A percentile compares a stretch with the other conserved stretches of the same genome.
phyloP scores from a whole-genome alignment of 495 filamentous ascomycete genomes.

The Penicillium diatomitis region DNA sequence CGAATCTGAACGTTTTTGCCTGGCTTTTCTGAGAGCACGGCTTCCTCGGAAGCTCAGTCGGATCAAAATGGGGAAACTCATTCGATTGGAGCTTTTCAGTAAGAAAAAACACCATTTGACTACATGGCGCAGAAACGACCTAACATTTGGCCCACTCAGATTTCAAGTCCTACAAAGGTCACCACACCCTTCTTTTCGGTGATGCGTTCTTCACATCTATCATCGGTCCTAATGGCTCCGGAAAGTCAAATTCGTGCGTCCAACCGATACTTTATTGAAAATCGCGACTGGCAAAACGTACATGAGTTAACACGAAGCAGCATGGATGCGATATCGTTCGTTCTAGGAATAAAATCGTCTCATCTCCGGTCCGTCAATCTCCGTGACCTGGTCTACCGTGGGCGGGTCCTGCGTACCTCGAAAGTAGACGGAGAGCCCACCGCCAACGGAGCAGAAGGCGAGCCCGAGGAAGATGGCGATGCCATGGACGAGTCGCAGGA shows the following conservation, averaged over 20 bases:
- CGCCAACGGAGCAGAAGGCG: constrained; percentile 43
- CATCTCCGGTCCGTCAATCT: constrained; percentile 93
- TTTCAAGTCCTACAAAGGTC: constrained; percentile 99
- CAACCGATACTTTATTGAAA: neutral
- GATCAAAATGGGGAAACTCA: constrained; percentile 73
- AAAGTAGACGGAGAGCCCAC: constrained; percentile 76
- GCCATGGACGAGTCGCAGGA: constrained; percentile 35
- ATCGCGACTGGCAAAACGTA: neutral
- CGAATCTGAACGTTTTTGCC: constrained; percentile 2
- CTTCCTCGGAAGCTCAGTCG: constrained; percentile 25
- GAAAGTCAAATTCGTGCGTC: constrained; percentile 98
- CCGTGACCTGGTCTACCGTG: constrained; percentile 90
- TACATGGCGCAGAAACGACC: constrained; percentile 3
- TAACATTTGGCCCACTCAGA: constrained; percentile 45
- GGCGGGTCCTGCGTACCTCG: constrained; percentile 82
- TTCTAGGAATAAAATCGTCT: constrained; percentile 95
- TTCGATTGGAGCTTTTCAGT: constrained; percentile 93
- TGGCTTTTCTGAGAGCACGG: constrained; percentile 12
- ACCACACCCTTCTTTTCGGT: constrained; percentile 88
- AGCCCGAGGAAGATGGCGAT: constrained; percentile 34
- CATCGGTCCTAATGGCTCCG: constrained; percentile 98
- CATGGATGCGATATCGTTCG: constrained; percentile 99
- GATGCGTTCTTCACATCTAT: constrained; percentile 99
- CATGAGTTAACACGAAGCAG: constrained; percentile 36
- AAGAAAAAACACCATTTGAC: constrained; percentile 20